These are phyloP conservation scores for Hevea brasiliensis DNA, from an alignment of 345 rosid genomes.

Conservation along the genomic window DNA sequence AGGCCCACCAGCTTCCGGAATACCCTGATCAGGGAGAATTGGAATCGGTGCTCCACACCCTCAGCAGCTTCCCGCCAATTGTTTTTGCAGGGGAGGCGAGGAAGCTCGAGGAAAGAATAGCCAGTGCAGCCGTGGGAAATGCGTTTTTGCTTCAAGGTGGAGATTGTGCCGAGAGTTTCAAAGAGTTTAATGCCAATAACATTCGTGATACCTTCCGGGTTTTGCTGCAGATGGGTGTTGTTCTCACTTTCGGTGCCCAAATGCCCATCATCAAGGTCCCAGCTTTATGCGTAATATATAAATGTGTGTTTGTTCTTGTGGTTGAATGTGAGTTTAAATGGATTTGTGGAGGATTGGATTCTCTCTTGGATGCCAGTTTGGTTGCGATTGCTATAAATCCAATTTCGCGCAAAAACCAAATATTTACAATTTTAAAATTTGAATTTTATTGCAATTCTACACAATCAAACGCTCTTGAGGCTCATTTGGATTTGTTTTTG, in stretches of 20 bases:
- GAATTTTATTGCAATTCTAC: neutral
- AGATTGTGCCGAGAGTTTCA: conserved; percentile 70
- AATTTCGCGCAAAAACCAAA: neutral
- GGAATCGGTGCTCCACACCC: conserved; percentile 33
- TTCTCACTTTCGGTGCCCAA: conserved; percentile 66
- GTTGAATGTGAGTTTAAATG: no score
- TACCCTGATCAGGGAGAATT: conserved; percentile 35
- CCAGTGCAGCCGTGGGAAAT: conserved; percentile 52
- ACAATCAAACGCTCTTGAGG: neutral
- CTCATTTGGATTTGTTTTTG: no score
- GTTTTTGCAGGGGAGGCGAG: conserved; percentile 48
- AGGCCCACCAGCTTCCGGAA: conserved; percentile 39
- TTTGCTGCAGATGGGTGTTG: conserved; percentile 69
- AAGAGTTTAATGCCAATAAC: conserved; percentile 54
- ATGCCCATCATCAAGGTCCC: conserved; percentile 51
- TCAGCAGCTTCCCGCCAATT: conserved; percentile 38
- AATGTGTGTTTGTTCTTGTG: no score
- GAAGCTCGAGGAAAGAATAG: conserved; percentile 54
- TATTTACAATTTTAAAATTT: neutral
- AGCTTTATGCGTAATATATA: neutral
- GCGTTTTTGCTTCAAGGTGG: conserved; percentile 70
- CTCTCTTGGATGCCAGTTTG: neutral
- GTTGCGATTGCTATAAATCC: neutral
- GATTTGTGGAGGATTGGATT: neutral
- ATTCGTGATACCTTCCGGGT: conserved; percentile 64